Conservation (phyloP, 2,329 filamentous ascomycete genomes). For the Whalleya microplaca region DNA sequence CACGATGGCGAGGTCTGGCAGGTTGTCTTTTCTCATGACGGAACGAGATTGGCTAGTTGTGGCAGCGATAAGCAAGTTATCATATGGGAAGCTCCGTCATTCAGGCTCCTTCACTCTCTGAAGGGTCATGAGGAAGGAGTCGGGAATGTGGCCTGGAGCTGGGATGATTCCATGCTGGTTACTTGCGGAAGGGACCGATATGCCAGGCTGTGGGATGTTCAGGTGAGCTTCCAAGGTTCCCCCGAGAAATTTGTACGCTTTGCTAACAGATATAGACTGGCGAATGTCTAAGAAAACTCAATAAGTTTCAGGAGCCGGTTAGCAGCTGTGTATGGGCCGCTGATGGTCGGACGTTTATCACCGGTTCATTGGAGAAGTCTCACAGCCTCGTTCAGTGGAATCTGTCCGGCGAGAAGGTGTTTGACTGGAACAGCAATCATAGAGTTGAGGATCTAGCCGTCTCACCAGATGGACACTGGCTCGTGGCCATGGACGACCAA, state of each 20-base stretch:
- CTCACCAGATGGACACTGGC: constrained; percentile 75
- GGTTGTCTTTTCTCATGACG: constrained; percentile 87
- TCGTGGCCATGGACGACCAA: constrained; percentile 77
- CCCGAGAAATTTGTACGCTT: not conserved
- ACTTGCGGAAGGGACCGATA: constrained; percentile 78
- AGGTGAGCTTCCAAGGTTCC: constrained; percentile 52
- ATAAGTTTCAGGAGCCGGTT: constrained; percentile 79
- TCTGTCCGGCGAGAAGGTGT: constrained; percentile 61
- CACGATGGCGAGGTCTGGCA: constrained; percentile 90
- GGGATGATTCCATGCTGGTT: constrained; percentile 83
- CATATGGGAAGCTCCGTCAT: constrained; percentile 79
- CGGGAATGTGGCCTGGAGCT: constrained; percentile 86
- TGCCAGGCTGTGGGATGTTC: constrained; percentile 75
- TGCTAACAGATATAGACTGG: constrained; percentile 57
- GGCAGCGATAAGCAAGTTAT: constrained; percentile 75
- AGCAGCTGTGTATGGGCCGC: constrained; percentile 89
- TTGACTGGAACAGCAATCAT: constrained; percentile 71
- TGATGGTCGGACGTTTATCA: constrained; percentile 76
- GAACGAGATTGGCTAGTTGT: constrained; percentile 78
- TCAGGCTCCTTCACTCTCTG: constrained; percentile 65
- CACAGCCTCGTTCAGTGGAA: constrained; percentile 74
- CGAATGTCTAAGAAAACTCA: constrained; percentile 63
- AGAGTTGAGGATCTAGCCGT: constrained; percentile 85
- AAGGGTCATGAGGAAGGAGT: constrained; percentile 71
- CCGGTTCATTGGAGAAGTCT: constrained; percentile 73